Evolutionary conservation across 768 basidiomycete genomes (phyloP).

Genomic region (Hysterangium stoloniferum): DNA sequence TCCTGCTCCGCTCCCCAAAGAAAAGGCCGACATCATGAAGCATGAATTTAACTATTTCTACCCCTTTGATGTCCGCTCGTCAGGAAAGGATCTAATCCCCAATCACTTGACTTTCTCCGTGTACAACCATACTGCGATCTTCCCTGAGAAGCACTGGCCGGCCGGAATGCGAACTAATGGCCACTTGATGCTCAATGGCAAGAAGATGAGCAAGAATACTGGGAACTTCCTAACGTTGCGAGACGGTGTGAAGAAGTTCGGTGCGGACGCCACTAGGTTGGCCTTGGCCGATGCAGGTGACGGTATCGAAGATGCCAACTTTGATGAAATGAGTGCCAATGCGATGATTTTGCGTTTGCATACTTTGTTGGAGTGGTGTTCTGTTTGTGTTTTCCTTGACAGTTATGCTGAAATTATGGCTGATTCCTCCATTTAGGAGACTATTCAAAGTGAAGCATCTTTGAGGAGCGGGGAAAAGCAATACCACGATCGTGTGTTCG

Average conservation of each 20-base stretch:
- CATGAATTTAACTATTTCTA: constrained; percentile 96
- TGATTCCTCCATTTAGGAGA: constrained; percentile 47
- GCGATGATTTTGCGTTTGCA: constrained; percentile 91
- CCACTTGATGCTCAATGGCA: constrained; percentile 92
- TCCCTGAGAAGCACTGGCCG: constrained; percentile 83
- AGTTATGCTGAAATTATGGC: not conserved
- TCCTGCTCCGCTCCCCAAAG: constrained; percentile 53
- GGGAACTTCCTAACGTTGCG: constrained; percentile 91
- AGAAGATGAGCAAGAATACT: constrained; percentile 98
- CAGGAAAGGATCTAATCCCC: constrained; percentile 92
- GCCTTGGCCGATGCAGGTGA: constrained; percentile 95
- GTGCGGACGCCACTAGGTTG: constrained; percentile 90
- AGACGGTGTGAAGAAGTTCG: constrained; percentile 89
- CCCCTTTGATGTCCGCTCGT: constrained; percentile 95
- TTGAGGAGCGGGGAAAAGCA: constrained; percentile 67
- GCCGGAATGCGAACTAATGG: constrained; percentile 91
- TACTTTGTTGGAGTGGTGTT: constrained; percentile 87
- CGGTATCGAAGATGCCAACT: constrained; percentile 97
- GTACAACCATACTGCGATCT: constrained; percentile 93
- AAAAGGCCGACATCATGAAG: constrained; percentile 78
- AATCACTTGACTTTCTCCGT: constrained; percentile 93
- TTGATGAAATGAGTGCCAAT: constrained; percentile 97
- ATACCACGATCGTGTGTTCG: constrained; percentile 86
- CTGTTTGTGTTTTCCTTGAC: constrained; percentile 61
- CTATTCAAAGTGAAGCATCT: constrained; percentile 59